These are phyloP conservation scores for Entomortierella lignicola DNA, from an alignment of 192 early-diverging fungal species.

Conservation along the genomic window DNA sequence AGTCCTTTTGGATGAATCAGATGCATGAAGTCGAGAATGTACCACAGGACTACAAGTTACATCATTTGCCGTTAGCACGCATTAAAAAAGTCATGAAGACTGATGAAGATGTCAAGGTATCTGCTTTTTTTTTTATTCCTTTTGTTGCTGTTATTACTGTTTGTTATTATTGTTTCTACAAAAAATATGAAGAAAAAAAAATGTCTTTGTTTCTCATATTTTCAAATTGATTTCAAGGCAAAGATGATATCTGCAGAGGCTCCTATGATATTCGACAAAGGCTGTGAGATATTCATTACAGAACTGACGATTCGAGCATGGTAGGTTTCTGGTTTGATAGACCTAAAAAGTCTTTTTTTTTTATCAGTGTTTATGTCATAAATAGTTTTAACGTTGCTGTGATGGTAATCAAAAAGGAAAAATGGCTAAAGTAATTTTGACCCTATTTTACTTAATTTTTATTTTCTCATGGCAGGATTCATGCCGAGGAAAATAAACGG, in stretches of 20 bases:
- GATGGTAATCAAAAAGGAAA: background rate
- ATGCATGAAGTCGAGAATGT: conserved; percentile 73
- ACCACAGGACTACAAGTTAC: conserved; percentile 89
- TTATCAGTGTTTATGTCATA: too few relatives aligned
- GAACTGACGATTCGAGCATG: conserved; percentile 88
- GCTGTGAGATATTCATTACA: conserved; percentile 95
- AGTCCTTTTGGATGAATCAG: conserved; percentile 79
- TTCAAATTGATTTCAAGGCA: background rate
- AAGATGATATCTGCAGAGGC: conserved; percentile 69
- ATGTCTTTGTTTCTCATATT: background rate
- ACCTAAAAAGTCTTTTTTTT: background rate
- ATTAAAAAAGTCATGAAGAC: conserved; percentile 99
- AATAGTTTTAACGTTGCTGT: too few relatives aligned
- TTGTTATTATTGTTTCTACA: background rate
- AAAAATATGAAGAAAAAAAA: too few relatives aligned
- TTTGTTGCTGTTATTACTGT: too few relatives aligned
- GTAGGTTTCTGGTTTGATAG: conserved; percentile 40
- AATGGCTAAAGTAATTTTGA: background rate
- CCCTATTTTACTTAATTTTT: background rate
- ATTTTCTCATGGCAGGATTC: conserved; percentile 66
- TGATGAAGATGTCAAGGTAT: conserved; percentile 95
- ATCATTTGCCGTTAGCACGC: conserved; percentile 89
- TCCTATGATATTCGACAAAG: conserved; percentile 94
- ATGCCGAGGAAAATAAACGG: conserved; percentile 96
- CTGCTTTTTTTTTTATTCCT: too few relatives aligned